Percentiles rank a stretch among this genome's conserved stretches.
Conservation (phyloP, 192 early-diverging fungal species). For the Backusella morwellensis region DNA sequence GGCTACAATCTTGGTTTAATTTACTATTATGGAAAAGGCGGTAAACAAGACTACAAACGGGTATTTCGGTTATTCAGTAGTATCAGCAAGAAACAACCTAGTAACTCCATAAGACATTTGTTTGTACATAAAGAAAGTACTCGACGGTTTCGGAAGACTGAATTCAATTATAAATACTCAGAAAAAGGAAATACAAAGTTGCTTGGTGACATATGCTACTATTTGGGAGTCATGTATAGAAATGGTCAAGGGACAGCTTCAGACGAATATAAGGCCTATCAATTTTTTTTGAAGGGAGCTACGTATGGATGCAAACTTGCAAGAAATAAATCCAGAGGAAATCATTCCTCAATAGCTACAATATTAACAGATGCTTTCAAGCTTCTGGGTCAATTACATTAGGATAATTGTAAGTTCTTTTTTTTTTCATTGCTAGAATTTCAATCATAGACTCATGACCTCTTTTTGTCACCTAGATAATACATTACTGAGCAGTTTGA, state of each 20-base stretch:
- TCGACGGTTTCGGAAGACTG: too few species aligned
- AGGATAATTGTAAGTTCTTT: neutral
- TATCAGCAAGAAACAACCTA: too few species aligned
- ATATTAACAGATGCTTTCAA: neutral
- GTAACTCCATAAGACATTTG: too few species aligned
- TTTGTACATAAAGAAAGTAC: too few species aligned
- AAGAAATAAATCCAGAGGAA: neutral
- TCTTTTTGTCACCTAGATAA: neutral
- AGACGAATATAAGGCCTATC: neutral
- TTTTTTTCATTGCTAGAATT: neutral
- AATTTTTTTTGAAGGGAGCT: neutral
- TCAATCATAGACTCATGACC: neutral
- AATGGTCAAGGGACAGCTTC: neutral
- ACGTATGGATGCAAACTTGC: neutral
- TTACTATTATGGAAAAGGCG: too few species aligned
- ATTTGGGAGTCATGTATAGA: neutral
- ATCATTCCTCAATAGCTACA: neutral
- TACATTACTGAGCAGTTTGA: neutral
- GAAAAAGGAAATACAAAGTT: too few species aligned
- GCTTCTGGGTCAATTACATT: neutral
- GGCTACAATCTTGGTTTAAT: too few species aligned
- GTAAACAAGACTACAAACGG: too few species aligned
- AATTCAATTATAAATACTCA: too few species aligned
- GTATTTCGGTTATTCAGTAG: too few species aligned
- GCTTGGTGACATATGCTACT: neutral